Evolutionary conservation across 2,329 filamentous ascomycete species (phyloP).

Genomic region (Phaeosphaeria sp.): DNA sequence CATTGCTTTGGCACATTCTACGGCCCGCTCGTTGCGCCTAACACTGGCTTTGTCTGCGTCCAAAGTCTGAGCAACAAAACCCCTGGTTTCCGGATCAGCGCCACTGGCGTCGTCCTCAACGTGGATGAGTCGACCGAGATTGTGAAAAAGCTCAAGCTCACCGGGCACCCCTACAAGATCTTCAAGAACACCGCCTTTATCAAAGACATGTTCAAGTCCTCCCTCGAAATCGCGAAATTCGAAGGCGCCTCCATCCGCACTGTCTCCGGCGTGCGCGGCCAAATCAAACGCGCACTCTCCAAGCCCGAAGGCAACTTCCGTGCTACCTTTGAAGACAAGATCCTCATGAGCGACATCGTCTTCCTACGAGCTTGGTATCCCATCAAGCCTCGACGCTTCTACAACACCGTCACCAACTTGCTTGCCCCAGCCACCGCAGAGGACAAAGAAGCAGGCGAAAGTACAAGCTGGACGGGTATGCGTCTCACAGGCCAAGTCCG

Average conservation of each 20-base stretch:
- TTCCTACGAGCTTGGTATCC: slow-evolving; percentile 98
- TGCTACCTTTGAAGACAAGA: slow-evolving; percentile 98
- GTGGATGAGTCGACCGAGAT: slow-evolving; percentile 97
- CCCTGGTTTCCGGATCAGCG: slow-evolving; percentile 91
- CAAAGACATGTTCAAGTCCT: slow-evolving; percentile 95
- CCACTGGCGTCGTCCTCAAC: slow-evolving; percentile 89
- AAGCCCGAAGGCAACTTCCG: slow-evolving; percentile 96
- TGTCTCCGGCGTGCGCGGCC: slow-evolving; percentile 91
- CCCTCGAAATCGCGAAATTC: slow-evolving; percentile 96
- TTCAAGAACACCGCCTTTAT: slow-evolving; percentile 99
- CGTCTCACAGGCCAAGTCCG: slow-evolving; percentile 92
- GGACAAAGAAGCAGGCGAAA: slow-evolving; percentile 39
- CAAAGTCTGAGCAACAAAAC: slow-evolving; percentile 85
- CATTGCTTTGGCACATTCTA: slow-evolving; percentile 98
- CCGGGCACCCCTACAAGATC: slow-evolving; percentile 92
- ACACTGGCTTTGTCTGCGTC: slow-evolving; percentile 93
- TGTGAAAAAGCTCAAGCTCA: slow-evolving; percentile 98
- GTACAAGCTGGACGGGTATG: slow-evolving; percentile 81
- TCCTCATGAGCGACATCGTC: slow-evolving; percentile 94
- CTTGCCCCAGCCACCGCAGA: slow-evolving; percentile 62
- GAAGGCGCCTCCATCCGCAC: slow-evolving; percentile 96
- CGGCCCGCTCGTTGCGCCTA: slow-evolving; percentile 91
- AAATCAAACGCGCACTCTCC: slow-evolving; percentile 93
- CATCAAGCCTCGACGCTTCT: slow-evolving; percentile 92
- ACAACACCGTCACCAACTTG: slow-evolving; percentile 94